These are phyloP conservation scores for Diaporthe citriasiana DNA, from an alignment of 2,329 filamentous ascomycete genomes.

Conservation along the genomic window DNA sequence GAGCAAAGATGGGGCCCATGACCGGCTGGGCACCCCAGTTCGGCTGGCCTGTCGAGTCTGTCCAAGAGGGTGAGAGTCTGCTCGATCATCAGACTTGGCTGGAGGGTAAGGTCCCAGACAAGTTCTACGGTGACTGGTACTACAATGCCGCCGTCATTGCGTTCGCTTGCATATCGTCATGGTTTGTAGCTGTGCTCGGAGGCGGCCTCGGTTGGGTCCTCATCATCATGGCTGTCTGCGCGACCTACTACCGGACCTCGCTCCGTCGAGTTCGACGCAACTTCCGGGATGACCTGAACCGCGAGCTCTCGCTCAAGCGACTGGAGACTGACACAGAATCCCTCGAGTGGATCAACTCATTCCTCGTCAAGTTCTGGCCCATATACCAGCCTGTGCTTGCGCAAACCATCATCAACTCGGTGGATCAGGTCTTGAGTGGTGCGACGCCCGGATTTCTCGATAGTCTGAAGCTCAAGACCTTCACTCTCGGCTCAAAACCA, in stretches of 20 bases:
- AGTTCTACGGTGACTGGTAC: slow-evolving; percentile 98
- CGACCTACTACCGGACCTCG: slow-evolving; percentile 97
- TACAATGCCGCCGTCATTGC: slow-evolving; percentile 96
- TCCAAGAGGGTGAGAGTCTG: slow-evolving; percentile 74
- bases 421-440: slow-evolving; percentile 95
- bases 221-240: slow-evolving; percentile 91
- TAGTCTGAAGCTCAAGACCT: slow-evolving; percentile 92
- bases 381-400: slow-evolving; percentile 97
- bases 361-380: slow-evolving; percentile 98
- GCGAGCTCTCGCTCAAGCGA: slow-evolving; percentile 84
- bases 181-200: slow-evolving; percentile 89
- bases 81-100: slow-evolving; percentile 91
- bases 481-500: slow-evolving; percentile 94
- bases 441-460: slow-evolving; percentile 94
- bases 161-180: slow-evolving; percentile 91
- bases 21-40: slow-evolving; percentile 94
- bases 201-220: slow-evolving; percentile 95
- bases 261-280: slow-evolving; percentile 94
- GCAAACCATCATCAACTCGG: slow-evolving; percentile 90
- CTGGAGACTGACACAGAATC: slow-evolving; percentile 93
- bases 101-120: slow-evolving; percentile 87
- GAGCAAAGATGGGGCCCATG: slow-evolving; percentile 66
- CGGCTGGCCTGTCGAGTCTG: slow-evolving; percentile 74
- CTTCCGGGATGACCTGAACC: slow-evolving; percentile 92
- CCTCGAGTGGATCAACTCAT: slow-evolving; percentile 99